These are phyloP conservation scores for Syzygium jambos DNA, from an alignment of 345 rosid species.

Conservation along the genomic window DNA sequence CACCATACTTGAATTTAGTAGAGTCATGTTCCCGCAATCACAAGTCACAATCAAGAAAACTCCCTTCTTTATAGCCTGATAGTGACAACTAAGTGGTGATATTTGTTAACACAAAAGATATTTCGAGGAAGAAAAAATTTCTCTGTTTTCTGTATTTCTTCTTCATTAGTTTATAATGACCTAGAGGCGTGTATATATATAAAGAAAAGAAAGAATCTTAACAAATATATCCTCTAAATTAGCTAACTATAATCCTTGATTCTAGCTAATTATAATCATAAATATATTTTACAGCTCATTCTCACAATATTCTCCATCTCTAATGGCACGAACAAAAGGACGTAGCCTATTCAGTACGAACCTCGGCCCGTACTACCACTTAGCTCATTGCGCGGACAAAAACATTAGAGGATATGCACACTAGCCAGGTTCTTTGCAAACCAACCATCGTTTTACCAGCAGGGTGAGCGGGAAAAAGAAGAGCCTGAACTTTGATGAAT, in stretches of 20 bases:
- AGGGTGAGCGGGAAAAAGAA: neutral
- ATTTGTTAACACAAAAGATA: too few relatives aligned
- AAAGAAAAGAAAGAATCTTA: too few relatives aligned
- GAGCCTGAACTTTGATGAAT: neutral
- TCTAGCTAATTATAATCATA: too few relatives aligned
- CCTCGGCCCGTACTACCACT: neutral
- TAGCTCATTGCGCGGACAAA: neutral
- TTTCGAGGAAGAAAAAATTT: too few relatives aligned
- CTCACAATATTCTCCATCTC: neutral
- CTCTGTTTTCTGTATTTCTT: too few relatives aligned
- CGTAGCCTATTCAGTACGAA: neutral
- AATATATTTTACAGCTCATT: too few relatives aligned
- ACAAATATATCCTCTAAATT: too few relatives aligned
- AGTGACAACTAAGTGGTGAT: neutral
- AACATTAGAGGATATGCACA: neutral
- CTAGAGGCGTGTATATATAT: too few relatives aligned
- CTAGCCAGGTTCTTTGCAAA: neutral
- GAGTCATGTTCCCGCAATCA: neutral
- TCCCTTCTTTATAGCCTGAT: neutral
- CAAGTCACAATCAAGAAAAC: neutral
- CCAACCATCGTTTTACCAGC: neutral
- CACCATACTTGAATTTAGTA: conserved; percentile 6
- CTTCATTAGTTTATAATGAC: too few relatives aligned
- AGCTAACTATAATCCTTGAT: too few relatives aligned
- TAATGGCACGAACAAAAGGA: neutral